These are phyloP conservation scores for Cyamopsis tetragonoloba DNA, from an alignment of 306 rosid species.

Conservation along the genomic window DNA sequence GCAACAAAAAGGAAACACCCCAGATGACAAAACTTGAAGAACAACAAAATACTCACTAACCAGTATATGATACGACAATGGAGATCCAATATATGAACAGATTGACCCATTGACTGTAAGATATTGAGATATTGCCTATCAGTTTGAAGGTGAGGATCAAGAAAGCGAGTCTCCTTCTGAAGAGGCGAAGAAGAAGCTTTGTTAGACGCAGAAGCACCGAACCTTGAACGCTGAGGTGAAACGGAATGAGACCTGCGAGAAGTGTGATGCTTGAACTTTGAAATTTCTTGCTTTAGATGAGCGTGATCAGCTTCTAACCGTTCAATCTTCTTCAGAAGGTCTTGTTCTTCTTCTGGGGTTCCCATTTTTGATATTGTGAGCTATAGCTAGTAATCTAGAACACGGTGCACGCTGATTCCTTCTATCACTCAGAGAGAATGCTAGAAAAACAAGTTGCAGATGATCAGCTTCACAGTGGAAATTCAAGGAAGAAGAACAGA, in stretches of 20 bases:
- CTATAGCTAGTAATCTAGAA: no score
- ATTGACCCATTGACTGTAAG: conserved; percentile 94
- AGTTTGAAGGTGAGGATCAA: conserved; percentile 34
- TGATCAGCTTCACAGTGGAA: no score
- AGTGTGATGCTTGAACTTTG: conserved; percentile 51
- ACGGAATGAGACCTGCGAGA: conserved; percentile 70
- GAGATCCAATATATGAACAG: conserved; percentile 85
- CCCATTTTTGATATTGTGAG: conserved; percentile 53
- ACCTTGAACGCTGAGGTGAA: conserved; percentile 78
- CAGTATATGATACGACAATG: conserved; percentile 65
- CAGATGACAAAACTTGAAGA: background rate
- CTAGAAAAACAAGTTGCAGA: no score
- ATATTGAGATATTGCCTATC: conserved; percentile 73
- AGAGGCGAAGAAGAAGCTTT: conserved; percentile 68
- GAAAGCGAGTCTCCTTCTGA: conserved; percentile 65
- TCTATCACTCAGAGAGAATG: background rate
- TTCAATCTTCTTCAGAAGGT: conserved; percentile 78
- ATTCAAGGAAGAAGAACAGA: no score
- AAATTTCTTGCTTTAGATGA: conserved; percentile 74
- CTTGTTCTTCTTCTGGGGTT: conserved; percentile 49
- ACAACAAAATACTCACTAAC: conserved; percentile 32
- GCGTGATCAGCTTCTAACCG: conserved; percentile 78
- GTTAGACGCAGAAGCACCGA: conserved; percentile 41
- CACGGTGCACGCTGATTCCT: no score
- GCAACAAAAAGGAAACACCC: conserved; percentile 16